Conservation (phyloP, 768 basidiomycete genomes). For the Imleria badia region DNA sequence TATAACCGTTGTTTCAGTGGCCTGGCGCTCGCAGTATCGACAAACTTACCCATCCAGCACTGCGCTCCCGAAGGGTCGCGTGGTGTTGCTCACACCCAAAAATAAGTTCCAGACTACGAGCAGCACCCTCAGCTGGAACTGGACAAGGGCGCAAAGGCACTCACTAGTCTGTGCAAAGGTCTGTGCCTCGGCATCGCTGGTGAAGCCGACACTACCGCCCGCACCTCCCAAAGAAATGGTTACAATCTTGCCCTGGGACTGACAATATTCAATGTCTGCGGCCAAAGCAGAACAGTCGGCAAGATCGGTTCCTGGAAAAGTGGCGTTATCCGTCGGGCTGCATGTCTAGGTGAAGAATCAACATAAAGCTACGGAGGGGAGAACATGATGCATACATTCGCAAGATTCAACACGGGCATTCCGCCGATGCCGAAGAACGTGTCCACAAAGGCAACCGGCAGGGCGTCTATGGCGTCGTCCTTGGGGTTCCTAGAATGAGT, state of each 20-base stretch:
- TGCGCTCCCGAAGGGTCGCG: constrained; percentile 45
- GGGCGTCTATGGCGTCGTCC: constrained; percentile 67
- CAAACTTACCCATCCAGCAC: constrained; percentile 44
- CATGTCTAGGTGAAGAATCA: constrained; percentile 35
- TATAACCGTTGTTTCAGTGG: constrained; percentile 19
- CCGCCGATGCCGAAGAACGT: constrained; percentile 65
- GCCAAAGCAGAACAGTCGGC: constrained; percentile 40
- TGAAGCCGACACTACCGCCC: constrained; percentile 40
- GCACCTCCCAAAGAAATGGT: constrained; percentile 48
- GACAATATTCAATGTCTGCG: constrained; percentile 43
- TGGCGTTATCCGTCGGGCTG: constrained; percentile 38
- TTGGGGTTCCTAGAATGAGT: constrained; percentile 24
- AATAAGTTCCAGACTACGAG: constrained; percentile 44
- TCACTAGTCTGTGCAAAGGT: constrained; percentile 29
- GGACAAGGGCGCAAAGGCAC: constrained; percentile 10
- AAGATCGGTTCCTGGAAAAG: constrained; percentile 44
- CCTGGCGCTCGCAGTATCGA: background rate
- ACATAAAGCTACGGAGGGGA: background rate
- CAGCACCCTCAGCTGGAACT: background rate
- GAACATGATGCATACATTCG: constrained; percentile 46
- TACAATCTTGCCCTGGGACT: constrained; percentile 46
- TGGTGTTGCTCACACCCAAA: constrained; percentile 44
- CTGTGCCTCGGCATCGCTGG: constrained; percentile 36
- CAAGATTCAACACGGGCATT: constrained; percentile 64
- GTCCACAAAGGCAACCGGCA: constrained; percentile 69